Conservation (phyloP, 139 green algal species). For the Mychonastes homosphaera region DNA sequence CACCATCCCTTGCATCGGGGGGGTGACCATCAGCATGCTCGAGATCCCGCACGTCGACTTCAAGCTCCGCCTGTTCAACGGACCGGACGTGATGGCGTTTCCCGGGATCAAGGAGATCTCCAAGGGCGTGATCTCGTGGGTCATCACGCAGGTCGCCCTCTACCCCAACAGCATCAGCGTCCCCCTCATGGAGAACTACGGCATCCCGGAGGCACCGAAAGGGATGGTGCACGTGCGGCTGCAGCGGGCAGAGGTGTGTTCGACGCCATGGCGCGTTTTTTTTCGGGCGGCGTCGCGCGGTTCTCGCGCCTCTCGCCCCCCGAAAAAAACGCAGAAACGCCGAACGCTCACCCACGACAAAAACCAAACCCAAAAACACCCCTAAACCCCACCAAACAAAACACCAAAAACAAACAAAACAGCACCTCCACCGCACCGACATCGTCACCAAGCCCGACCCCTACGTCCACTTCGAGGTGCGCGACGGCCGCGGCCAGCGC, state of each 20-base stretch:
- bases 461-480: slow-evolving; percentile 31
- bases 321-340: no score
- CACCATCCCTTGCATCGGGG: slow-evolving; percentile 60
- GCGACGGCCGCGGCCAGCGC: slow-evolving; percentile 24
- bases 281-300: no score
- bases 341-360: no score
- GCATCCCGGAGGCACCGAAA: slow-evolving; percentile 30
- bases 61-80: slow-evolving; percentile 33
- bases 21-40: slow-evolving; percentile 53
- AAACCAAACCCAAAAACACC: no score
- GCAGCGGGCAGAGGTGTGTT: no score
- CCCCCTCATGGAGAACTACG: slow-evolving; percentile 56
- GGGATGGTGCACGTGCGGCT: slow-evolving; percentile 39
- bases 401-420: no score
- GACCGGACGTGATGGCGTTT: slow-evolving; percentile 59
- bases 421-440: slow-evolving; percentile 31
- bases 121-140: slow-evolving; percentile 5
- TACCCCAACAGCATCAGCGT: slow-evolving; percentile 58
- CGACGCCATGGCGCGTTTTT: no score
- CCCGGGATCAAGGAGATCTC: slow-evolving; percentile 34
- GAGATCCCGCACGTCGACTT: slow-evolving; percentile 48
- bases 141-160: slow-evolving; percentile 38
- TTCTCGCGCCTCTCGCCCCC: no score
- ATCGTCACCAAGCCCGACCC: slow-evolving; percentile 37
- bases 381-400: no score